phyloP scores from a whole-genome alignment of 2,329 filamentous ascomycete species.

The Aspergillus sp. region DNA sequence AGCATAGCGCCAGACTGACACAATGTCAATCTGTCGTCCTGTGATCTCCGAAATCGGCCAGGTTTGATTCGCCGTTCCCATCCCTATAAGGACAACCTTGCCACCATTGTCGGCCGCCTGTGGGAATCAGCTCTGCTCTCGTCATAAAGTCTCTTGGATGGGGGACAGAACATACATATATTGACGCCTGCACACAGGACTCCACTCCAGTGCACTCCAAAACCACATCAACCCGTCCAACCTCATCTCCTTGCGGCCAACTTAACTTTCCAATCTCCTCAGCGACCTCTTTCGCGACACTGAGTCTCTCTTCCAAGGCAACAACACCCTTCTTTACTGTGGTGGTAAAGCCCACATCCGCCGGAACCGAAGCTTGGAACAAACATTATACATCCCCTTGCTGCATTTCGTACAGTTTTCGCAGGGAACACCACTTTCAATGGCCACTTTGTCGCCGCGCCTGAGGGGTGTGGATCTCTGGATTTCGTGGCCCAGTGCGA shows the following conservation, averaged over 20 bases:
- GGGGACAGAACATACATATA: conserved; percentile 49
- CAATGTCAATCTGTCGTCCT: conserved; percentile 69
- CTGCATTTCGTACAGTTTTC: conserved; percentile 49
- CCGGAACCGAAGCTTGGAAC: conserved; percentile 58
- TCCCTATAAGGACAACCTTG: conserved; percentile 71
- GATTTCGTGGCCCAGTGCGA: conserved; percentile 48
- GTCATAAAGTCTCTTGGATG: too few species aligned
- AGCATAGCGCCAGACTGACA: conserved; percentile 74
- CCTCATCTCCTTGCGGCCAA: conserved; percentile 37
- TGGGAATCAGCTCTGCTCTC: too few species aligned
- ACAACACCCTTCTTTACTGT: background rate
- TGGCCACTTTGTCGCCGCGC: conserved; percentile 30
- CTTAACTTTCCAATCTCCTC: conserved; percentile 55
- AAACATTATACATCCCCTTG: conserved; percentile 57
- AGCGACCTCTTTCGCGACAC: conserved; percentile 48
- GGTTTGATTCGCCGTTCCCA: conserved; percentile 73
- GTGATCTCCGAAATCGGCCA: conserved; percentile 68
- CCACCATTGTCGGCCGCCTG: conserved; percentile 62
- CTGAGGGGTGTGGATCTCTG: background rate
- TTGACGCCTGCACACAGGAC: conserved; percentile 67
- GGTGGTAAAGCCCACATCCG: background rate
- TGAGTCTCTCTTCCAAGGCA: conserved; percentile 54
- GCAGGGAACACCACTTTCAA: conserved; percentile 55
- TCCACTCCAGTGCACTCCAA: conserved; percentile 78
- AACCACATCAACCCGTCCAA: conserved; percentile 58